phyloP scores from a whole-genome alignment of 257 asterid species.

The Solanum microdontum region DNA sequence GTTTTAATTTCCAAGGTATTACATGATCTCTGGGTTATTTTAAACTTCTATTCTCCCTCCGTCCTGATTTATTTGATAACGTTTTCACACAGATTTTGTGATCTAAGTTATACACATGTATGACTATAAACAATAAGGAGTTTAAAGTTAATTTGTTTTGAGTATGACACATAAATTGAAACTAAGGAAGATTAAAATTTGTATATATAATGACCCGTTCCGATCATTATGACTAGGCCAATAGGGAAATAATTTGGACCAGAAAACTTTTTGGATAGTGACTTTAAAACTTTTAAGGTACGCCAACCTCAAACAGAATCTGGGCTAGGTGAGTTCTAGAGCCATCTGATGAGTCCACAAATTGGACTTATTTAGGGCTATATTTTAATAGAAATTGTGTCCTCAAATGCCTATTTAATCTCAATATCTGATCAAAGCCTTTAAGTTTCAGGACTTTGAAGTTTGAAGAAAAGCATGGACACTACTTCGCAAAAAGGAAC shows the following conservation, averaged over 20 bases:
- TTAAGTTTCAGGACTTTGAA: too few relatives aligned
- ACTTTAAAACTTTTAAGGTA: not conserved
- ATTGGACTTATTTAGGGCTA: too few relatives aligned
- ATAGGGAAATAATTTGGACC: not conserved
- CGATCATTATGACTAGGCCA: not conserved
- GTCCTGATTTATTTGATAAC: not conserved
- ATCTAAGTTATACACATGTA: not conserved
- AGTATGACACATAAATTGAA: not conserved
- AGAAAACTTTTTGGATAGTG: not conserved
- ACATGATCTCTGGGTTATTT: not conserved
- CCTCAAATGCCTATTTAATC: too few relatives aligned
- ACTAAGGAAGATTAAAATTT: not conserved
- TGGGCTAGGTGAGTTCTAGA: not conserved
- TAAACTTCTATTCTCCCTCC: not conserved
- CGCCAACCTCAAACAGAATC: not conserved
- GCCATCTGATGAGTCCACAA: not conserved
- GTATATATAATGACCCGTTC: not conserved
- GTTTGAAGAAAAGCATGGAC: too few relatives aligned
- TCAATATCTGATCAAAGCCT: too few relatives aligned
- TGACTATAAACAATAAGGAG: not conserved
- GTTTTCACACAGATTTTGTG: not conserved
- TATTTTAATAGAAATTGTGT: too few relatives aligned
- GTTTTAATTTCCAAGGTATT: not conserved
- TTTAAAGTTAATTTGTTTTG: not conserved
- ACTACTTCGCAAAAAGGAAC: too few relatives aligned